Base-by-base conservation (phyloP, 805 yeast species). In the Candida krabiensis region DNA sequence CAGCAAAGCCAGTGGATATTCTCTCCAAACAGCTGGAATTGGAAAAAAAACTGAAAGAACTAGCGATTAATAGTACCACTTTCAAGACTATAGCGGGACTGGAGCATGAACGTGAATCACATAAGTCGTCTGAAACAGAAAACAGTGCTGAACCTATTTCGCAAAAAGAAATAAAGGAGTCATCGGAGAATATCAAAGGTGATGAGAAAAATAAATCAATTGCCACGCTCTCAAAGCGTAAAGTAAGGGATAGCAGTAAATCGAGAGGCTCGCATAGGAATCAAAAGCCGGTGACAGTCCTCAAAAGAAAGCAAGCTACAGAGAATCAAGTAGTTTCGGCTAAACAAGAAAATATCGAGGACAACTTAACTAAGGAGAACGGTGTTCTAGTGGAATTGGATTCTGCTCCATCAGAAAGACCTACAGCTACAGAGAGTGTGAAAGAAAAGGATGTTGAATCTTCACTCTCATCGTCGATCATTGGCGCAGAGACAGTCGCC, bases 1-100 rank as follows among this genome's bases (percentile, higher is more conserved):
- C 75, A 4, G 96, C 96, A 1, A 85, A 79, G 61, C 96, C 96
- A 2, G 91, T 87, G 5, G 96, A 87, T 58, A 78, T 84, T 2
- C 66, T 80, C 16, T 69, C 85, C 18, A 80, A 76, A 47, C 79
- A 77, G 48, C 63, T 70, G 31, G 91, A 84, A 51, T 63, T 83
- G 16, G 90, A 83, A 43, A 69, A 71, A 38, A 62, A 63, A 38
- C 56, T 76, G 40, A 53, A 61, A 11, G 56, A 59, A 22, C 47
- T 72, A 30, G 69, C 69, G 24, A 66, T 76, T 21, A 77, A 73
- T 42, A 66, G 69, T 35, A 75, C 79, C 2, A 63, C 67, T 12
- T 61, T 53, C 44, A 55, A 53, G 30, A 57, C 64, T 1, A 24
- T 58, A 22, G 61, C 56, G 3, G 46, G 51, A 9, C 38, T 47